A percentile compares a stretch with the other conserved stretches of the same genome.
These are phyloP conservation scores for Russula abietina DNA, from an alignment of 768 basidiomycete genomes.

Conservation along the genomic window DNA sequence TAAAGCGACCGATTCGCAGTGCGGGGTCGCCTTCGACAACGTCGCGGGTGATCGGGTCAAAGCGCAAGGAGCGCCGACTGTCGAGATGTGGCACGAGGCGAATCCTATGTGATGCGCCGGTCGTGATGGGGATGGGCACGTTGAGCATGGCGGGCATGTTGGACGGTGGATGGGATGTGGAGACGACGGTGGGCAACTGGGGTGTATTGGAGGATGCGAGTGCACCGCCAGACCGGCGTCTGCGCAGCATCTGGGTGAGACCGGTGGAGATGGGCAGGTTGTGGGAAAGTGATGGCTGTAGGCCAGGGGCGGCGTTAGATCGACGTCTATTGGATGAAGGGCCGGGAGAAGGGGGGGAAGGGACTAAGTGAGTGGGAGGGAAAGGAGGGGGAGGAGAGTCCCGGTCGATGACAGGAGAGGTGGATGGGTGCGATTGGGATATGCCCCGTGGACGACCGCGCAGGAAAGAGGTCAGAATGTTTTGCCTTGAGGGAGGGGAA, in stretches of 20 bases:
- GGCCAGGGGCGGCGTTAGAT: constrained; percentile 36
- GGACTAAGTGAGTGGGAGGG: constrained; percentile 29
- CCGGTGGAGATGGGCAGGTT: constrained; percentile 34
- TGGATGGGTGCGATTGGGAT: constrained; percentile 49
- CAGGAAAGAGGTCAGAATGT: constrained; percentile 68
- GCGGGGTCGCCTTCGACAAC: constrained; percentile 61
- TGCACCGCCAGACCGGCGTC: constrained; percentile 59
- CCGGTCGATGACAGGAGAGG: constrained; percentile 31
- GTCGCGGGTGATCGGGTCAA: constrained; percentile 89
- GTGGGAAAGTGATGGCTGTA: constrained; percentile 36
- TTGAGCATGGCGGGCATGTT: constrained; percentile 24
- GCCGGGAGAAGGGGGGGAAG: constrained; percentile 28
- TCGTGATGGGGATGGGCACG: constrained; percentile 22
- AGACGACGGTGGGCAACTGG: constrained; percentile 27
- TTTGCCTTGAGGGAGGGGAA: constrained; percentile 41
- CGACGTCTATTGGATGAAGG: constrained; percentile 35
- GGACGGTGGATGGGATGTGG: constrained; percentile 26
- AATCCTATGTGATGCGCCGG: constrained; percentile 56
- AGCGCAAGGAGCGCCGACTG: constrained; percentile 78
- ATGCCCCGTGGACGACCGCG: constrained; percentile 63
- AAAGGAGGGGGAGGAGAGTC: constrained; percentile 45
- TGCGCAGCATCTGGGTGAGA: constrained; percentile 57
- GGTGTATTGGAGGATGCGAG: constrained; percentile 33
- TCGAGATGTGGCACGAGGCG: constrained; percentile 95
- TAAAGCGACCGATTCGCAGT: constrained; percentile 90